A percentile compares a stretch with the other conserved stretches of the same genome.
Evolutionary conservation across 1,139 yeast species (phyloP).

Genomic region (Yamadazyma aaseri): DNA sequence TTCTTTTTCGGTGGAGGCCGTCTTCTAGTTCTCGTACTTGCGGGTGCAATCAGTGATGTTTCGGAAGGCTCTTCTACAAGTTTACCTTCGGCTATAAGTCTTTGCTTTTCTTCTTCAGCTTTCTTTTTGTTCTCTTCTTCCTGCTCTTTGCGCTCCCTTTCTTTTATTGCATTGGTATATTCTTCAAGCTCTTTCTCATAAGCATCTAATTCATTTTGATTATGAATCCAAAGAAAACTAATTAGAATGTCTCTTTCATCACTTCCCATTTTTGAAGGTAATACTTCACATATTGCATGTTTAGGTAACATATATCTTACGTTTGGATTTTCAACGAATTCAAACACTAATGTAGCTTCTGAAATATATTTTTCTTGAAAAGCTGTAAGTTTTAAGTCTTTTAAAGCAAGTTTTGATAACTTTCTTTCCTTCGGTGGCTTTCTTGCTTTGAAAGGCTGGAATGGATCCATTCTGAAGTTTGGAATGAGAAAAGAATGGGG

Average conservation of each 20-base stretch:
- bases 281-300: constrained; percentile 68
- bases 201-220: constrained; percentile 46
- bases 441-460: constrained; percentile 18
- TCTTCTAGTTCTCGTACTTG: constrained; percentile 16
- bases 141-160: constrained; percentile 22
- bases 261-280: constrained; percentile 28
- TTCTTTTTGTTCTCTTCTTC: constrained; percentile 27
- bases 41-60: constrained; percentile 1
- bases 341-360: constrained; percentile 78
- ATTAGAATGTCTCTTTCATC: constrained; percentile 49
- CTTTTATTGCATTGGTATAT: constrained; percentile 27
- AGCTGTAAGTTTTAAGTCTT: constrained; percentile 61
- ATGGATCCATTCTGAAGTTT: constrained; percentile 16
- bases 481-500: constrained; percentile 31
- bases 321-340: constrained; percentile 76
- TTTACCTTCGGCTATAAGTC: constrained; percentile 13
- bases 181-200: constrained; percentile 41
- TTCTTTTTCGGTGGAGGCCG: constrained; percentile 17
- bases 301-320: constrained; percentile 76
- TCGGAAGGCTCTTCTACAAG: constrained; percentile 8
- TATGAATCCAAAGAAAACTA: constrained; percentile 65
- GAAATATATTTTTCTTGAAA: constrained; percentile 69
- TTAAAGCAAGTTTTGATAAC: constrained; percentile 20
- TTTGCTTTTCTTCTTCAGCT: constrained; percentile 21
- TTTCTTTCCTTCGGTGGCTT: constrained; percentile 25